These are phyloP conservation scores for Pseudognaphalium luteoalbum DNA, from an alignment of 129 eudicot species.

Conservation along the genomic window DNA sequence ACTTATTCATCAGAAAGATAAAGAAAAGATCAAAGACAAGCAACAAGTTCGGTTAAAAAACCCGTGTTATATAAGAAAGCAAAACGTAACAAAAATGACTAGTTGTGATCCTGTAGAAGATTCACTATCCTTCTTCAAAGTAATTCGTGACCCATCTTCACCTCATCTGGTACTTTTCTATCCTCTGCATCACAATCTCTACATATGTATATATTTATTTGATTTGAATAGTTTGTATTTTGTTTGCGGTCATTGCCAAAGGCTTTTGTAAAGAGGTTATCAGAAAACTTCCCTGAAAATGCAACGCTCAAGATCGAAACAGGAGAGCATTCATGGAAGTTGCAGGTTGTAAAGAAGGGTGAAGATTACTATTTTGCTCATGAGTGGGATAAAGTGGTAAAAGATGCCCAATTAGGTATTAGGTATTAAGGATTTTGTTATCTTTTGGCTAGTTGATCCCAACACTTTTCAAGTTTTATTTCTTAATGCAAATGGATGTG, in stretches of 20 bases:
- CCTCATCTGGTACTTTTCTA: slow-evolving; percentile 30
- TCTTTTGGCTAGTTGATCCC: slow-evolving; percentile 26
- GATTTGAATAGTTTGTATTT: not conserved
- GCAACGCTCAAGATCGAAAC: slow-evolving; percentile 19
- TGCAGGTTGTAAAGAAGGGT: slow-evolving; percentile 22
- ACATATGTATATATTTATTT: not conserved
- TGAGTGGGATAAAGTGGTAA: slow-evolving; percentile 34
- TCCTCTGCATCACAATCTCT: not conserved
- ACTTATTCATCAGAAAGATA: too few species aligned
- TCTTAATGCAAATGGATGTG: slow-evolving; percentile 28
- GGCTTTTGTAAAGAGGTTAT: slow-evolving; percentile 16
- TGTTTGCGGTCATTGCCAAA: slow-evolving; percentile 25
- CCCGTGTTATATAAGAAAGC: too few species aligned
- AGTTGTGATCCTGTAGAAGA: slow-evolving; percentile 1
- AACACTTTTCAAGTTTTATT: slow-evolving; percentile 16
- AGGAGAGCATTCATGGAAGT: slow-evolving; percentile 25
- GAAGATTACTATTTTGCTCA: slow-evolving; percentile 32
- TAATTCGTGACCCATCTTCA: slow-evolving; percentile 29
- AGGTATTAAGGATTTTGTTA: slow-evolving; percentile 14
- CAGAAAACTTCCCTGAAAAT: slow-evolving; percentile 17
- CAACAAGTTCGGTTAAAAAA: too few species aligned
- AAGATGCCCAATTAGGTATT: slow-evolving; percentile 14
- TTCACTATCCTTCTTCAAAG: slow-evolving; percentile 31
- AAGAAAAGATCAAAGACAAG: too few species aligned
- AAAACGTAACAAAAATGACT: slow-evolving; percentile 3